Evolutionary conservation across 2,329 filamentous ascomycete species (phyloP), one percentile per base, ranked within the genome.

Genomic region (Fusarium pseudograminearum): DNA sequence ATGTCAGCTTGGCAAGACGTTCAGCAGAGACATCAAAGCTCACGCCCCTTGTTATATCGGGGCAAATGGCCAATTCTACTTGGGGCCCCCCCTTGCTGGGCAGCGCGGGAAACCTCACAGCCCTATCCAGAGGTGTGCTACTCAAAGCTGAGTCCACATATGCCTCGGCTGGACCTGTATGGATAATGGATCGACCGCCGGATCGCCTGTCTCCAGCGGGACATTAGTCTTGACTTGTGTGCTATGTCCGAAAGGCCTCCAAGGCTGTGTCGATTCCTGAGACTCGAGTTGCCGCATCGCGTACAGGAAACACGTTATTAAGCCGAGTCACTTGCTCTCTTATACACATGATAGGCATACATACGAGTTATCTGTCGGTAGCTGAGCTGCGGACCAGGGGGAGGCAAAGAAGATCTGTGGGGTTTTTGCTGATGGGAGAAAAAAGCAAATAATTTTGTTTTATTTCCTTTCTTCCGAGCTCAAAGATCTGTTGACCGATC

Each of bases 381-480:
- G 57, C 65, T 58, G 52, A 72, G 69, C 69, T 72, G 64, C 61
- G 56, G 47, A 62, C 45, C 47, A 60, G 57, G 56, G 42, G 59
- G n/a, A 18, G 59, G 10, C 28, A 30, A 30, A 30, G 28, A 44
- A 65, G 59, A 65, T 58, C 62, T 65, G 65, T 68, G 71, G 67
- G 63, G 59, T 63, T 65, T 38, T 36, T 36, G 16, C 36, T 69
- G 11, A 30, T 30, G 28, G 28, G 28, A 10, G 4, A 7, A 26
- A 60, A 64, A 52, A 51, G 65, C 57, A 65, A 66, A 26, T 22
- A 20, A 38, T n/a, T 31, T 36, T 28, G 16, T 36, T n/a, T 15
- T 58, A 18, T 57, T 61, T 48, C 36, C 55, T 59, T 65, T 51
- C 24, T 18, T 16, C 33, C 47, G 22, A 51, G 7, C 22, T 26